Evolutionary conservation across 495 filamentous ascomycete genomes (phyloP).

Genomic region (Penicillium paradoxum): DNA sequence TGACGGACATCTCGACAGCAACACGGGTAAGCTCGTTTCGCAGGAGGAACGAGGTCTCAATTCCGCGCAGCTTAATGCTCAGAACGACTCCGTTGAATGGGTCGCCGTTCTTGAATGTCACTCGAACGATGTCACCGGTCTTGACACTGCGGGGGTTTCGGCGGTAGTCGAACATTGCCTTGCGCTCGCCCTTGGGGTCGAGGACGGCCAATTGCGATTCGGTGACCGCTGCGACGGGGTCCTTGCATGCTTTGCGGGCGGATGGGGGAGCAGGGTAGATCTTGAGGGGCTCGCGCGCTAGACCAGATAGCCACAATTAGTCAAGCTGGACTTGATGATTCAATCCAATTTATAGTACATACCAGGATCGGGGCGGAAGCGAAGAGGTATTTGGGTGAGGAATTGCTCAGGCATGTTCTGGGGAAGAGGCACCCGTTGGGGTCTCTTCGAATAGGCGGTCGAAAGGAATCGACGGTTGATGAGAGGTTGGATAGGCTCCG

Average conservation of each 20-base stretch:
- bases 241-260: slow-evolving; percentile 41
- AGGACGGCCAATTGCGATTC: slow-evolving; percentile 62
- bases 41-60: slow-evolving; percentile 82
- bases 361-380: slow-evolving; percentile 35
- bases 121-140: slow-evolving; percentile 84
- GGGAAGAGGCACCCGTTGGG: slow-evolving; percentile 37
- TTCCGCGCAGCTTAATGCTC: slow-evolving; percentile 74
- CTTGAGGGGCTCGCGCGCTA: slow-evolving; percentile 45
- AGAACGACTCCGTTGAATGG: slow-evolving; percentile 86
- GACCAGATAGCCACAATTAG: slow-evolving; percentile 17
- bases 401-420: slow-evolving; percentile 37
- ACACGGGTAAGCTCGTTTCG: slow-evolving; percentile 75
- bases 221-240: slow-evolving; percentile 60
- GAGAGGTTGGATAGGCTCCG: slow-evolving; percentile 40
- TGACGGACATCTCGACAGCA: slow-evolving; percentile 97
- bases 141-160: slow-evolving; percentile 67
- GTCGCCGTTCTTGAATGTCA: slow-evolving; percentile 75
- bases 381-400: slow-evolving; percentile 38
- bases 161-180: slow-evolving; percentile 69
- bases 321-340: no score
- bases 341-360: slow-evolving; percentile 4
- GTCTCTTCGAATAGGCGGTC: slow-evolving; percentile 36
- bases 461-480: slow-evolving; percentile 36
- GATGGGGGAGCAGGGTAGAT: slow-evolving; percentile 50
- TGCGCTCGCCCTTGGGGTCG: slow-evolving; percentile 78